These are phyloP conservation scores for Neurospora sp. DNA, from an alignment of 2,329 filamentous ascomycete genomes.

Conservation along the genomic window DNA sequence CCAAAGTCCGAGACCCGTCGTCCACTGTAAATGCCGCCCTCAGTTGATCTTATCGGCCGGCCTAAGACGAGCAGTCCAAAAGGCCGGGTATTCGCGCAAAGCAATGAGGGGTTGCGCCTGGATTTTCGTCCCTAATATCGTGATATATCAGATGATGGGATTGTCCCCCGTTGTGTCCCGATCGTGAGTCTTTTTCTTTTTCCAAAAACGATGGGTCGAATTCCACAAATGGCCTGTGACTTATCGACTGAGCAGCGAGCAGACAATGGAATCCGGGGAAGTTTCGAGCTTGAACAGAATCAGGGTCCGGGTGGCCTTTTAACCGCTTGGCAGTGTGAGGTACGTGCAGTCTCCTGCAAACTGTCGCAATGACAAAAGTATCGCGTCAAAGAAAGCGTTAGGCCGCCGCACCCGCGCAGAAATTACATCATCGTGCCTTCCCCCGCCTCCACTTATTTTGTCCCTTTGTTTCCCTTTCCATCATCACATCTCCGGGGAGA, in stretches of 20 bases:
- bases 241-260: neutral
- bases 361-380: neutral
- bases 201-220: neutral
- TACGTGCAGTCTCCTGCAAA: neutral
- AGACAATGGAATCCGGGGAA: neutral
- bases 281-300: neutral
- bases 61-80: neutral
- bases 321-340: neutral
- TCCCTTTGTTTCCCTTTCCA: neutral
- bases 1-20: neutral
- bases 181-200: neutral
- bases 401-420: neutral
- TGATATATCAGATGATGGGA: neutral
- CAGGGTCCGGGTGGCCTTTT: neutral
- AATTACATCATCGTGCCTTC: conserved; percentile 4
- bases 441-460: neutral
- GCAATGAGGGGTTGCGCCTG: neutral
- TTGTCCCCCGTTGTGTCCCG: neutral
- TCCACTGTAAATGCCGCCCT: neutral
- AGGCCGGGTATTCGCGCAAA: neutral
- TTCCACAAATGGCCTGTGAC: neutral
- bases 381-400: neutral
- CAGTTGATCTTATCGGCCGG: neutral
- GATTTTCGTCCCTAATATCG: neutral
- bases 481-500: neutral